phyloP scores from a whole-genome alignment of 139 green algal genomes.

The Coccomyxa sp. region DNA sequence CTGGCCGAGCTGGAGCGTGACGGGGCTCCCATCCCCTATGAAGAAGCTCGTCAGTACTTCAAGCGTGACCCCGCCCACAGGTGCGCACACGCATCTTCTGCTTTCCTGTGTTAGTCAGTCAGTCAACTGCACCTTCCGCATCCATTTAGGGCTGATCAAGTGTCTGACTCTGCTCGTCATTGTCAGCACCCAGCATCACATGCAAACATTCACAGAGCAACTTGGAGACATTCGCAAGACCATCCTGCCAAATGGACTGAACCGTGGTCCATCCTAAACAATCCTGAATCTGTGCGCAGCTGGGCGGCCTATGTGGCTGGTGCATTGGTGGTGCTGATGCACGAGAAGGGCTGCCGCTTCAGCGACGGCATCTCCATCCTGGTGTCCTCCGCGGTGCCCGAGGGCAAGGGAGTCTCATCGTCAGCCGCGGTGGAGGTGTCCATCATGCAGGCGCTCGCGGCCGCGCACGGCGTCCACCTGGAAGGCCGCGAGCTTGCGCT shows the following conservation, averaged over 20 bases:
- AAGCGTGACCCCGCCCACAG: slow-evolving; percentile 34
- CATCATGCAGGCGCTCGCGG: slow-evolving; percentile 65
- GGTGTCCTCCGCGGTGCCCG: slow-evolving; percentile 75
- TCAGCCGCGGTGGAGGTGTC: slow-evolving; percentile 91
- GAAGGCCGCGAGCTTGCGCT: slow-evolving; percentile 56
- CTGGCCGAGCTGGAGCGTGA: slow-evolving; percentile 52
- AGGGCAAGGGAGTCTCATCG: slow-evolving; percentile 89
- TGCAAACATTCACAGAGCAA: too few relatives aligned
- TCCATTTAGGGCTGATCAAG: too few relatives aligned
- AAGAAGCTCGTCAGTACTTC: slow-evolving; percentile 49
- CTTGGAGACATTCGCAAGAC: too few relatives aligned
- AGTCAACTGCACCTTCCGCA: neutral
- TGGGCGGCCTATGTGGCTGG: slow-evolving; percentile 92
- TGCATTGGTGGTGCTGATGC: slow-evolving; percentile 75
- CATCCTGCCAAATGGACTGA: too few relatives aligned
- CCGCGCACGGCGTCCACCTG: slow-evolving; percentile 41
- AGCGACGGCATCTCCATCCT: slow-evolving; percentile 54
- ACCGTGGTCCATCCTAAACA: too few relatives aligned
- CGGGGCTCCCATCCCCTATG: slow-evolving; percentile 55
- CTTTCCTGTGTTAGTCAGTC: too few relatives aligned
- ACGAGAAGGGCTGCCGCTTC: slow-evolving; percentile 49
- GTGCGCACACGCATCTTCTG: slow-evolving; percentile 10
- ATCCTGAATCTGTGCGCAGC: too few relatives aligned
- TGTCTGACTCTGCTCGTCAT: too few relatives aligned
- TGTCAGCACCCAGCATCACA: too few relatives aligned